Percentiles rank a stretch among this genome's conserved stretches.
These are phyloP conservation scores for Ceratobasidium sp. DNA, from an alignment of 1,284 basidiomycete species.

Conservation along the genomic window DNA sequence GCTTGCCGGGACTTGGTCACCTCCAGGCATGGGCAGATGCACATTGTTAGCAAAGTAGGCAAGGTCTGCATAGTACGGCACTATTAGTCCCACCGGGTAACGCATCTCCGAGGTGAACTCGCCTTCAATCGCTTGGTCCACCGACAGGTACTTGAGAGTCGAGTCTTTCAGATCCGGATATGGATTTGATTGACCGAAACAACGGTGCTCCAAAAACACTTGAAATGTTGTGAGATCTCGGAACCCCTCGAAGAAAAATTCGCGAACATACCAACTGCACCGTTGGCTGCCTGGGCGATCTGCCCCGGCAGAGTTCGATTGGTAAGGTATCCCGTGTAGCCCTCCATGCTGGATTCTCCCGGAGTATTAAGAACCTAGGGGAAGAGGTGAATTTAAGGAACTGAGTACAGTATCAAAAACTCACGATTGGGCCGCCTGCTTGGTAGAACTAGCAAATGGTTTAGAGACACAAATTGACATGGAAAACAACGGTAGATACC, in stretches of 20 bases:
- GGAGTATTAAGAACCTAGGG: slow-evolving; percentile 24
- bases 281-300: slow-evolving; percentile 70
- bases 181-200: slow-evolving; percentile 64
- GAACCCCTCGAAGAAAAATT: neutral
- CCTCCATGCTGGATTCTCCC: slow-evolving; percentile 37
- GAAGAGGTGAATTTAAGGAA: neutral
- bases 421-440: slow-evolving; percentile 69
- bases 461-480: slow-evolving; percentile 5
- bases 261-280: slow-evolving; percentile 63
- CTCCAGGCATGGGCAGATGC: slow-evolving; percentile 68
- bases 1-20: slow-evolving; percentile 62
- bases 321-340: slow-evolving; percentile 43
- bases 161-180: slow-evolving; percentile 65
- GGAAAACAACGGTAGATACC: slow-evolving; percentile 25
- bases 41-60: slow-evolving; percentile 73
- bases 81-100: neutral
- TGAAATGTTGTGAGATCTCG: neutral
- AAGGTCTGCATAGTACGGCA: slow-evolving; percentile 62
- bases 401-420: slow-evolving; percentile 53
- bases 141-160: slow-evolving; percentile 65
- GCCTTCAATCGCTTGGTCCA: slow-evolving; percentile 59
- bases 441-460: slow-evolving; percentile 42
- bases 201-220: slow-evolving; percentile 55
- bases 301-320: slow-evolving; percentile 59
- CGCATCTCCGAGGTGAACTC: neutral